Percentiles rank a stretch among this genome's conserved stretches.
Evolutionary conservation across 192 early-diverging fungal genomes (phyloP).

Genomic region (Linnemannia exigua): DNA sequence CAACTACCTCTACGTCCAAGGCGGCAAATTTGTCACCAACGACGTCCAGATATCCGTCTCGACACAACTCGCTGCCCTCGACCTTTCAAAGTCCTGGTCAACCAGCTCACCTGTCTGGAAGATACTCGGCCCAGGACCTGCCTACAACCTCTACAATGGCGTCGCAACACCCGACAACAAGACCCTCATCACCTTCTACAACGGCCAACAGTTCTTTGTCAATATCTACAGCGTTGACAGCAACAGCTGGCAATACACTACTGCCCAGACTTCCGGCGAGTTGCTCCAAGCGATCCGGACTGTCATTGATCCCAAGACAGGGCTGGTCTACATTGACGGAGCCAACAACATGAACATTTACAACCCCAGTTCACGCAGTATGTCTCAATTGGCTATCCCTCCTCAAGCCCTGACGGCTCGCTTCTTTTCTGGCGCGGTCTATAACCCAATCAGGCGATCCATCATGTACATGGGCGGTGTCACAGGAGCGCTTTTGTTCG

Average conservation of each 20-base stretch:
- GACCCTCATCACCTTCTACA: constrained; percentile 8
- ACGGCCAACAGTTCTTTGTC: not conserved
- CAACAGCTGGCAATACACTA: not conserved
- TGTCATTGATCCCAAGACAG: constrained; percentile 15
- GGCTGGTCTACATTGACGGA: constrained; percentile 7
- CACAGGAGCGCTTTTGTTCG: not conserved
- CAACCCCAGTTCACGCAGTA: not conserved
- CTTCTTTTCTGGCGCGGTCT: not conserved
- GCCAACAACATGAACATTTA: not conserved
- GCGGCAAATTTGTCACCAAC: not conserved
- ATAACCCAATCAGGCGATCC: not conserved
- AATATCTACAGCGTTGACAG: not conserved
- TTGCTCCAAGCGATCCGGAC: constrained; percentile 10
- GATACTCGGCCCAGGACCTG: not conserved
- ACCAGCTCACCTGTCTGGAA: not conserved
- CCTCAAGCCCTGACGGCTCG: not conserved
- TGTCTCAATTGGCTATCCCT: not conserved
- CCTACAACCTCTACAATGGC: not conserved
- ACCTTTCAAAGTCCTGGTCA: not conserved
- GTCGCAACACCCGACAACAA: constrained; percentile 9
- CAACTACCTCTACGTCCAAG: constrained; percentile 11
- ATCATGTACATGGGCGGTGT: constrained; percentile 14
- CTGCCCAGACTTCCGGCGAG: not conserved
- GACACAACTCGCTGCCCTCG: not conserved
- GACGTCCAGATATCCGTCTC: not conserved